Evolutionary conservation across 257 asterid species (phyloP), one percentile per base, ranked within the genome.

Genomic region (Lycium barbarum): DNA sequence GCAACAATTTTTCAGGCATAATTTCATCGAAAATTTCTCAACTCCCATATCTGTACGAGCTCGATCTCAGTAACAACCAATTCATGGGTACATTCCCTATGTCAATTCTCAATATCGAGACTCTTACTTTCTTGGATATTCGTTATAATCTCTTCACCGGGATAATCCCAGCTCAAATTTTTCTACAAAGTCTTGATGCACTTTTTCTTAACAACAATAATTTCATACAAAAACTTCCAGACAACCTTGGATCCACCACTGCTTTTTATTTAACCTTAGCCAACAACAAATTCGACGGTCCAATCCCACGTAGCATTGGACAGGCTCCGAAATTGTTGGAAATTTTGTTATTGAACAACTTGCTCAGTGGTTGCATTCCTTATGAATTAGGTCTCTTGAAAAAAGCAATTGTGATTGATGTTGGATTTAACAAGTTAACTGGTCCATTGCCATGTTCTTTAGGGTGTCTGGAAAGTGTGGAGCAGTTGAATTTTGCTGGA

Each of bases 21-120:
- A 85, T 93, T 63, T 85, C 98, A 0, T 83, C 91, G 2, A 84
- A 74, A 79, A 88, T 90, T 72, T 84, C 94, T n/a, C 54, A 85
- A 2, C 95, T 93, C 10, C 94, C 89, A 0, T 94, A 89, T 33
- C 86, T 95, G 8, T 95, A 93, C 86, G 98, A 95, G 79, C 89
- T 95, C 17, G 98, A 94, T 57, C 38, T 95, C 63, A 95, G 98
- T 85, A 93, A 93, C 93, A 95, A 95, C 88, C 85, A 12, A 1
- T 90, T 95, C 71, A 83, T 92, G 2, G 98, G 98, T n/a, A 86
- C 93, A 1, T 93, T 93, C 43, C 98, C 97, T 6, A n/a, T 84
- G 0, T 87, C 92, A 65, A 67, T 93, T 17, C 8, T 93, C 62
- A 80, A 82, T 87, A 89, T 95, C 92, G 58, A 83, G 15, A 63